Evolutionary conservation across 768 basidiomycete species (phyloP).

Genomic region (Cytidiella melzeri): DNA sequence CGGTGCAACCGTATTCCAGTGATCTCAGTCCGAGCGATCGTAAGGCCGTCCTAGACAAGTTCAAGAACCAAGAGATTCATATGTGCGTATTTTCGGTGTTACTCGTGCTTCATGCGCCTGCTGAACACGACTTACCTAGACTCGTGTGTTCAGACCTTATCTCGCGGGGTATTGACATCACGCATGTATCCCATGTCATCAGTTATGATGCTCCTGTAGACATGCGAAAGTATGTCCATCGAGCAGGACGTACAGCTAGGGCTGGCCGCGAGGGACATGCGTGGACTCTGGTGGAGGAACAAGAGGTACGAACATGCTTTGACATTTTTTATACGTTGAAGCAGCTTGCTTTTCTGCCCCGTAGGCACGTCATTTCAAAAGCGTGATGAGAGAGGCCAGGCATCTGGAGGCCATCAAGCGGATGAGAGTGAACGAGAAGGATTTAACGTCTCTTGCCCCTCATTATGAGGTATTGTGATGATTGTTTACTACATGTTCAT

Average conservation of each 20-base stretch:
- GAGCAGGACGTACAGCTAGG: slow-evolving; percentile 92
- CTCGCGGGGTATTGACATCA: slow-evolving; percentile 93
- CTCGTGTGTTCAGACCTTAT: slow-evolving; percentile 96
- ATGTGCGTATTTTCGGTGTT: slow-evolving; percentile 48
- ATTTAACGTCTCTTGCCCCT: slow-evolving; percentile 46
- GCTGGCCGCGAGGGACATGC: slow-evolving; percentile 86
- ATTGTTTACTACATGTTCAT: neutral
- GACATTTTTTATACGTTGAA: neutral
- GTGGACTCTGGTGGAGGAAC: slow-evolving; percentile 94
- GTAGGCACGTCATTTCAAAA: slow-evolving; percentile 85
- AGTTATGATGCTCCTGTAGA: slow-evolving; percentile 97
- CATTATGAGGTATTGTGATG: slow-evolving; percentile 58
- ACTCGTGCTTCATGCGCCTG: neutral
- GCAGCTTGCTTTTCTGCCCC: neutral
- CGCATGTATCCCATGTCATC: slow-evolving; percentile 86
- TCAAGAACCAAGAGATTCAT: slow-evolving; percentile 75
- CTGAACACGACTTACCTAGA: slow-evolving; percentile 32
- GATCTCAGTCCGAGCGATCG: slow-evolving; percentile 74
- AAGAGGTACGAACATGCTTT: slow-evolving; percentile 49
- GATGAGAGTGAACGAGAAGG: slow-evolving; percentile 55
- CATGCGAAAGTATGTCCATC: slow-evolving; percentile 97
- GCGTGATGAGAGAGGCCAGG: slow-evolving; percentile 65
- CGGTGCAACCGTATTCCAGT: slow-evolving; percentile 77
- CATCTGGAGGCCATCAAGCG: slow-evolving; percentile 68
- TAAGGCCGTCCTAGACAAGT: slow-evolving; percentile 70